Percentiles rank a stretch among this genome's conserved stretches.
phyloP scores from a whole-genome alignment of 495 filamentous ascomycete genomes.

The Thozetella sp. region DNA sequence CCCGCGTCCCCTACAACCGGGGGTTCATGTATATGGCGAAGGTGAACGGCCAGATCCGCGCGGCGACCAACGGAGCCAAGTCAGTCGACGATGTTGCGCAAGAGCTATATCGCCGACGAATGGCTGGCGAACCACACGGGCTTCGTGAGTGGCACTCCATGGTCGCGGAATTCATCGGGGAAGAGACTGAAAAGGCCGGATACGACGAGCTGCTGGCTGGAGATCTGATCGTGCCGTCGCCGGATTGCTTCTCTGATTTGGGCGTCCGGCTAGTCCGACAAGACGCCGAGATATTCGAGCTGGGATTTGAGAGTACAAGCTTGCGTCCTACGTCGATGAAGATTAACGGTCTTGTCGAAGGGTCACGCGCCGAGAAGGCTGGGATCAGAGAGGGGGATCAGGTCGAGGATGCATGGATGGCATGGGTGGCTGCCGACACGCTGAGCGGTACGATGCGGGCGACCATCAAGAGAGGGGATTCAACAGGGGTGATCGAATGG shows the following conservation, averaged over 20 bases:
- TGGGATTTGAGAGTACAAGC: background rate
- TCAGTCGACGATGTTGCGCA: background rate
- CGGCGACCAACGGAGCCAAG: background rate
- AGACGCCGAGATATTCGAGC: background rate
- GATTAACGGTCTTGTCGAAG: background rate
- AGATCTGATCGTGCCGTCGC: background rate
- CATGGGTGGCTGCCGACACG: background rate
- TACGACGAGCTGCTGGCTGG: background rate
- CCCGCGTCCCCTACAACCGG: background rate
- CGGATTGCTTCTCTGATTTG: background rate
- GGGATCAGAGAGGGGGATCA: background rate
- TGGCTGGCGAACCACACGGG: background rate
- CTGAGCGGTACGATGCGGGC: background rate
- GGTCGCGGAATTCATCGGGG: background rate
- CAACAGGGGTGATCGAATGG: background rate
- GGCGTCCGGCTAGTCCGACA: background rate
- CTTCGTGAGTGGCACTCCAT: background rate
- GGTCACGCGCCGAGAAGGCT: background rate
- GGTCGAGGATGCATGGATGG: background rate
- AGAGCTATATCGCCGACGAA: background rate
- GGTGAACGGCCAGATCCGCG: background rate
- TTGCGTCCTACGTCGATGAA: background rate
- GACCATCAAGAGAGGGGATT: background rate
- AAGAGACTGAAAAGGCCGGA: background rate
- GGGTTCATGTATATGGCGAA: background rate